Evolutionary conservation across 768 basidiomycete species (phyloP), one percentile per base, ranked within the genome.

Genomic region (Termitomyces sp.): DNA sequence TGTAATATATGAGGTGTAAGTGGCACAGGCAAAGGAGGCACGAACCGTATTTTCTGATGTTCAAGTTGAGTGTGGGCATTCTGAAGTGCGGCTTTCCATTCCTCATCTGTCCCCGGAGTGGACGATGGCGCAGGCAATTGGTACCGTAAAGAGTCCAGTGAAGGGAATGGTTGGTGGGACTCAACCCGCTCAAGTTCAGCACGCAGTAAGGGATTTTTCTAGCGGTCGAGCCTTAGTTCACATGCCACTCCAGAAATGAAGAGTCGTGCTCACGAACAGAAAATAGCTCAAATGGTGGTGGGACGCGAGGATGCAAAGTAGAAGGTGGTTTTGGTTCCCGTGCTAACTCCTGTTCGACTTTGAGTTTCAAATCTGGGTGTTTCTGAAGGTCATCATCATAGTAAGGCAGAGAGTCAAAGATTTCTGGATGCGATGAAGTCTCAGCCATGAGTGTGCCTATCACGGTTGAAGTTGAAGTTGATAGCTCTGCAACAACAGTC

Each of bases 351-450:
- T 79, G 79, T 59, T 91, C 89, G 16, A 94, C 92, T 70, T 87
- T 89, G 70, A 87, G 83, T 71, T 83, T 86, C 42, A 94, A 78
- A 42, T 81, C 68, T 1, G 92, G 91, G 62, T 82, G 84, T 58
- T 83, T 83, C 62, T 94, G 90, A 55, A 96, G 81, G 71, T 97
- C 94, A 71, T 94, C 92, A 78, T 98, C 95, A 69, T 92, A 94
- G 76, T 97, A 98, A 18, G 95, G 95, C 64, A 97, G 80, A 28
- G 94, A 91, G 74, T 97, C 94, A 66, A 94, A 85, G 40, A 89
- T 78, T 60, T 79, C 78, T 15, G 65, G 65, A 39, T 54, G 65
- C 64, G 55, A 32, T 36, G 46, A 55, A 46, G 39, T 15, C 39
- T 64, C 65, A 59, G 68, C 59, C 77, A 77, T 78, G 42, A 45